Base-by-base conservation (phyloP, 2,329 filamentous ascomycete species). In the Hypoxylon sp. region DNA sequence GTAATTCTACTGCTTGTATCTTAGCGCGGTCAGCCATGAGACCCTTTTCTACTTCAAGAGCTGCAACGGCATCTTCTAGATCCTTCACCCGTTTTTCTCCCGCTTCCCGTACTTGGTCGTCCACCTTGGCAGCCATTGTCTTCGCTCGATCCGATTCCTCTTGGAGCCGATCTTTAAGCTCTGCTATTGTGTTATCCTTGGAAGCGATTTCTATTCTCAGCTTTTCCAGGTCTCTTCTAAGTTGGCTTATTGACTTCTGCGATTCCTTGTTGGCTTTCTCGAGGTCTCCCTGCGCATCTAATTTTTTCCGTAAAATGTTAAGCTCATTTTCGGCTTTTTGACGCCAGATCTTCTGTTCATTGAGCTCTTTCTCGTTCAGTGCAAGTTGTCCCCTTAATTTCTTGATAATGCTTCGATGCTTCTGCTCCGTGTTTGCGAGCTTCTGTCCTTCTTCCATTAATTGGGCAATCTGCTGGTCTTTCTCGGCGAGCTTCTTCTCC, bases 361-460 rank as follows among this genome's bases (percentile, higher is more conserved):
- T 80, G 63, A 84, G 71, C 44, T 83, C 79, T 66, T 83, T 87
- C 55, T 90, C 88, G 25, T 83, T 80, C 36, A 88, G 83, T 7
- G 80, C 74, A 9, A 89, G 70, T 64, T 88, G 87, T 15, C 77
- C 74, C 31, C 86, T 83, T 51, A 97, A 73, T 65, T 90, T 92
- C 71, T 94, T 96, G 63, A 97, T 89, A 3, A 87, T 86, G 4
- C 83, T 83, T 54, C 93, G 80, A 58, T 95, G 87, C 65, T 91
- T 91, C 70, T 97, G 83, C 69, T 99, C 94, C 0, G 83, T 89
- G 62, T 88, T 89, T 1, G 91, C 92, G 6, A 97, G 78, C 60
- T 88, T 91, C 63, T 94, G 89, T 0, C 95, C 94, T 74, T 99
- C 94, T 62, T 96, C 88, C 78, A 99, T 89, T 8, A 99, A 76